Base-by-base conservation (phyloP, 2,329 filamentous ascomycete species). In the Davidsoniella virescens region DNA sequence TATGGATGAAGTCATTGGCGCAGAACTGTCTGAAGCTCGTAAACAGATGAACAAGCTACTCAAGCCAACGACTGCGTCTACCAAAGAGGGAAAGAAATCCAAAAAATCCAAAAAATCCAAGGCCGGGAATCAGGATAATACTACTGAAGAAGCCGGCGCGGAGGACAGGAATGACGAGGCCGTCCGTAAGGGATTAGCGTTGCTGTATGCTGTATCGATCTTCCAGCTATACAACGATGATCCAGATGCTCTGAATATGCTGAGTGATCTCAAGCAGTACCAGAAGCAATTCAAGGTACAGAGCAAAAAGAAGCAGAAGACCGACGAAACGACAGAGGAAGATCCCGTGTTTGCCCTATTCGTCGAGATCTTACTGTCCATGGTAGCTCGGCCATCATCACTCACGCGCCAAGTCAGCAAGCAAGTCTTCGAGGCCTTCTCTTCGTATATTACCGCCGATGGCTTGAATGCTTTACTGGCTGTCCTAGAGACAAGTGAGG, bases 171-270 rank as follows among this genome's bases (percentile, higher is more conserved):
- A 65, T 56, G 56, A 65, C 56, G 67, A 61, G 59, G 69, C 62
- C 52, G 64, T 63, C 54, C 69, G 69, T 14, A 78, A 79, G 54
- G 84, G 84, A 0, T 74, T 95, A 52, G 81, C 82, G 17, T 71
- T 95, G 36, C 73, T 96, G 1, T 87, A 94, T 61, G 81, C 86
- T 0, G 74, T 95, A 48, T 83, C 87, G 0, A 76, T 95, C 12
- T 71, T 96, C 50, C 87, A 95, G 62, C 73, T 94, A 7, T 94
- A 94, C 66, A 88, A 90, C 59, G 85, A 87, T 20, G 87, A 94
- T 53, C 72, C 83, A 0, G 92, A 96, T 60, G 85, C 87, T 0
- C 75, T 94, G 18, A 80, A 82, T 45, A 81, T 92, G 54, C 68
- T 95, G 7, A 76, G 84, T 49, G 90, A 95, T 57, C 71, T 95